phyloP scores from a whole-genome alignment of 2,329 filamentous ascomycete species.

The Neophaeococcomyces aloes region DNA sequence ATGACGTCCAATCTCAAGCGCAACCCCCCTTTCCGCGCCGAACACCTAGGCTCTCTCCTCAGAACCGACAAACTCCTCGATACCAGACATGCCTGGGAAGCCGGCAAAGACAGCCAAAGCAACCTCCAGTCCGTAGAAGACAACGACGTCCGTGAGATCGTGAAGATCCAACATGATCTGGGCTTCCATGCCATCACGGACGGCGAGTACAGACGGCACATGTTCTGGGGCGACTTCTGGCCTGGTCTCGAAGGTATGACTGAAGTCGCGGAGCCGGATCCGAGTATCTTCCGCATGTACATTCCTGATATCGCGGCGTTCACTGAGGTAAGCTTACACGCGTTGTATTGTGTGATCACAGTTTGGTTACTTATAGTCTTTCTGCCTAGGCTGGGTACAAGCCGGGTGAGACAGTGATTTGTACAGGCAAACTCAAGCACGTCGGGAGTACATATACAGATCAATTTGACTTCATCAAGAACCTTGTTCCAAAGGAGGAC shows the following conservation, averaged over 20 bases:
- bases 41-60: too few species aligned
- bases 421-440: conserved; percentile 41
- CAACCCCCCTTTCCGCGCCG: conserved; percentile 55
- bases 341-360: too few species aligned
- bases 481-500: conserved; percentile 42
- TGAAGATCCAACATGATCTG: conserved; percentile 53
- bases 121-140: conserved; percentile 54
- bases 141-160: conserved; percentile 53
- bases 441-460: conserved; percentile 33
- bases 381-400: conserved; percentile 23
- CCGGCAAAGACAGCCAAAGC: conserved; percentile 42
- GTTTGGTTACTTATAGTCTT: too few species aligned
- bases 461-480: conserved; percentile 46
- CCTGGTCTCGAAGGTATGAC: conserved; percentile 38
- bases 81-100: conserved; percentile 46
- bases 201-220: conserved; percentile 48
- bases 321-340: conserved; percentile 35
- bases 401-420: conserved; percentile 41
- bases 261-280: conserved; percentile 31
- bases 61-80: conserved; percentile 53
- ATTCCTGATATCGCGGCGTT: conserved; percentile 47
- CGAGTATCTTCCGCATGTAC: conserved; percentile 39
- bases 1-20: not conserved
- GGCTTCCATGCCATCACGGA: conserved; percentile 56
- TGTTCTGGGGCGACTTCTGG: conserved; percentile 41